Conservation (phyloP, 192 early-diverging fungal species). For the Hyaloraphidium curvatum region DNA sequence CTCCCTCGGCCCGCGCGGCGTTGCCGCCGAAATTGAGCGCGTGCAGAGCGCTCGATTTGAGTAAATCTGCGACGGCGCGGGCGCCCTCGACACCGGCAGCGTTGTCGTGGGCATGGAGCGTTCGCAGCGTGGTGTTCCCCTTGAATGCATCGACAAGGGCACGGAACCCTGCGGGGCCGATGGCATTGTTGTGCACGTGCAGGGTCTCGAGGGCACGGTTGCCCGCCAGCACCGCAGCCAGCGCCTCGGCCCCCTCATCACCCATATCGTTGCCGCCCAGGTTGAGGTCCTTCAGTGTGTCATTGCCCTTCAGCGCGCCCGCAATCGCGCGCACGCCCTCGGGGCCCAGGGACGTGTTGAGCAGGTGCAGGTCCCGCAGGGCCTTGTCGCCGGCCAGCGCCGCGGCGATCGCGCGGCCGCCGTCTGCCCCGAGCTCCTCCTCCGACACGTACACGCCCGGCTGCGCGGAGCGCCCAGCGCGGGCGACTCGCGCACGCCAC, state of each 20-base stretch:
- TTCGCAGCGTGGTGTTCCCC: slow-evolving; percentile 11
- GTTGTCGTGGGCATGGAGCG: slow-evolving; percentile 20
- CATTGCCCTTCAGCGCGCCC: slow-evolving; percentile 18
- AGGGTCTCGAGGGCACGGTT: slow-evolving; percentile 12
- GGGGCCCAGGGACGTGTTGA: slow-evolving; percentile 14
- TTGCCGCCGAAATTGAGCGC: slow-evolving; percentile 20
- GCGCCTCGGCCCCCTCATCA: slow-evolving; percentile 19
- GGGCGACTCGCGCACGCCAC: too few relatives aligned
- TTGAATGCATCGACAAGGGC: slow-evolving; percentile 15
- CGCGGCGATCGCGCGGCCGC: slow-evolving; percentile 12
- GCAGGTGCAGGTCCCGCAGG: slow-evolving; percentile 20
- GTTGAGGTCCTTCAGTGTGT: slow-evolving; percentile 15
- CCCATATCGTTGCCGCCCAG: slow-evolving; percentile 18
- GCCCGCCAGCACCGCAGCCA: slow-evolving; percentile 13
- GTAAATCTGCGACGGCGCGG: slow-evolving; percentile 12
- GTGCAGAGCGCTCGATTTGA: slow-evolving; percentile 19
- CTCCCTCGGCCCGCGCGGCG: slow-evolving; percentile 8
- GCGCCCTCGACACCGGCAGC: slow-evolving; percentile 16
- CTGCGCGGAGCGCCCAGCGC: too few relatives aligned
- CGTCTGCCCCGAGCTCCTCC: slow-evolving; percentile 16
- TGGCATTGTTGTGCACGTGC: slow-evolving; percentile 18
- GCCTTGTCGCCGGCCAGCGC: slow-evolving; percentile 21
- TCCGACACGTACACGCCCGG: too few relatives aligned
- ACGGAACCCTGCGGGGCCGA: slow-evolving; percentile 12
- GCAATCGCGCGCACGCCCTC: slow-evolving; percentile 10